Conservation (phyloP, 1,284 basidiomycete genomes). For the Rhizopogon hawkerae region DNA sequence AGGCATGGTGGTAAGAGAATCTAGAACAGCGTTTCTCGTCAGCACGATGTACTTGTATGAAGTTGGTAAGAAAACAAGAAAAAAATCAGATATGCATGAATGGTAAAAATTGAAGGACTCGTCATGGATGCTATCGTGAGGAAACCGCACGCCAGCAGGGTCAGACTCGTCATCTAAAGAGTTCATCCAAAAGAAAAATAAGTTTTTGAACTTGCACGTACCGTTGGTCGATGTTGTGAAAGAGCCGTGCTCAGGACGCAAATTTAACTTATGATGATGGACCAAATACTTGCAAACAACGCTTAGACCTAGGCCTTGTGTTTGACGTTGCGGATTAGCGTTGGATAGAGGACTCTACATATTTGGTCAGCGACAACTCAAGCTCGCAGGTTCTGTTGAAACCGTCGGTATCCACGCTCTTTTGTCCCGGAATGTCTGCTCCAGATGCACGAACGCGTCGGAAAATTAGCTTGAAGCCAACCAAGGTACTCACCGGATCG, state of each 20-base stretch:
- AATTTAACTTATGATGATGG: background rate
- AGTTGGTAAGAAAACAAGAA: constrained; percentile 18
- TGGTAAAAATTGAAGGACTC: constrained; percentile 63
- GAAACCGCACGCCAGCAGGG: constrained; percentile 48
- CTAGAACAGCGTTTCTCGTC: constrained; percentile 12
- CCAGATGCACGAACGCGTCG: constrained; percentile 62
- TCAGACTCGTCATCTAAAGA: constrained; percentile 88
- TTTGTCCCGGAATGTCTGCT: constrained; percentile 42
- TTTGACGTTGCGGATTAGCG: too few species aligned
- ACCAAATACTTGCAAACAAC: constrained; percentile 8
- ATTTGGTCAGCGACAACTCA: background rate
- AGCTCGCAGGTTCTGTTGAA: background rate
- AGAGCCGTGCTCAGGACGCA: background rate
- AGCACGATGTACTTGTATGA: constrained; percentile 14
- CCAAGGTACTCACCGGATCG: constrained; percentile 46
- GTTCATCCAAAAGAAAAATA: constrained; percentile 46
- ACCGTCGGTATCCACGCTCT: constrained; percentile 8
- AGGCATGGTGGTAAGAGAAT: constrained; percentile 25
- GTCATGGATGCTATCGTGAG: constrained; percentile 49
- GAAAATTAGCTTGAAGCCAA: constrained; percentile 54
- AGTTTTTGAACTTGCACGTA: constrained; percentile 18
- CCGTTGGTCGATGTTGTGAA: constrained; percentile 16
- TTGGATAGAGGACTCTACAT: too few species aligned
- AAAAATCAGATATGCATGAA: constrained; percentile 81
- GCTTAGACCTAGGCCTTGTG: too few species aligned